Conservation (phyloP, 768 basidiomycete genomes). For the Termitomyces sp. region DNA sequence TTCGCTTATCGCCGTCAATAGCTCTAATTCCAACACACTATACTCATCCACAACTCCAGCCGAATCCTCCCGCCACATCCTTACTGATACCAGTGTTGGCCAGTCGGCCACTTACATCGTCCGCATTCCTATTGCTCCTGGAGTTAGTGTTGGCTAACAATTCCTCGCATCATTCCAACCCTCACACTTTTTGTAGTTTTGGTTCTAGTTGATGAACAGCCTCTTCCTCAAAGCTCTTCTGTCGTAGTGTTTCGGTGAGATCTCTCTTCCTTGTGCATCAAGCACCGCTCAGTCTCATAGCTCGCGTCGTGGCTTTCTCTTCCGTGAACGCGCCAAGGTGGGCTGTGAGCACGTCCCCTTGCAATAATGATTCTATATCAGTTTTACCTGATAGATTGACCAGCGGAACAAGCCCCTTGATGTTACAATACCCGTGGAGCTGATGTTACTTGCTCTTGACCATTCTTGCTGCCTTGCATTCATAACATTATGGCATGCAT, state of each 20-base stretch:
- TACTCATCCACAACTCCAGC: background rate
- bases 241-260: background rate
- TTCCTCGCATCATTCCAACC: background rate
- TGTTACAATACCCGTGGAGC: too few species aligned
- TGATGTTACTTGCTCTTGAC: too few species aligned
- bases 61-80: too few species aligned
- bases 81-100: background rate
- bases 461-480: too few species aligned
- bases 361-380: background rate
- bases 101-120: background rate
- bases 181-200: background rate
- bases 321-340: background rate
- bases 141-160: background rate
- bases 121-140: background rate
- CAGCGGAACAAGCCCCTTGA: background rate
- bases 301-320: background rate
- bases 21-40: too few species aligned
- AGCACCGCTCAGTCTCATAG: background rate
- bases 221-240: background rate
- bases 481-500: background rate
- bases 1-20: background rate
- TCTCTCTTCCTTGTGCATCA: too few species aligned
- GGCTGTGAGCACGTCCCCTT: background rate
- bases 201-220: background rate
- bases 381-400: background rate